A percentile compares a stretch with the other conserved stretches of the same genome.
Conservation (phyloP, 768 basidiomycete genomes). For the Kwoniella heveanensis region DNA sequence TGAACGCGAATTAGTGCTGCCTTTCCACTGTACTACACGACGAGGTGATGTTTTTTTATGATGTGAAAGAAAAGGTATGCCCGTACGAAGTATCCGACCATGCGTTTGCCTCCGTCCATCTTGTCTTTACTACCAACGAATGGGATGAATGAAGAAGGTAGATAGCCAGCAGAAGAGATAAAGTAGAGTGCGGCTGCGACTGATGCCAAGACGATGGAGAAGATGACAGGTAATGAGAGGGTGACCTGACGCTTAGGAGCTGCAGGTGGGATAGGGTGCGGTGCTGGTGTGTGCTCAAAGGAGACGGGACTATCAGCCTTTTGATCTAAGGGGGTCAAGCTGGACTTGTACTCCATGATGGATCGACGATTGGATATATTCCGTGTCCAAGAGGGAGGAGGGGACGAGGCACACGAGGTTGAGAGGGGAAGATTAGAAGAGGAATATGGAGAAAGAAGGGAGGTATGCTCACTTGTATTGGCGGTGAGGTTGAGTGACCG, state of each 20-base stretch:
- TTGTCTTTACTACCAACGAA: not conserved
- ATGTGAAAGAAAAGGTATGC: not conserved
- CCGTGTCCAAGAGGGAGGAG: no score
- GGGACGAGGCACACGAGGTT: no score
- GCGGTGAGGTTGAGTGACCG: not conserved
- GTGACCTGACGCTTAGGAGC: not conserved
- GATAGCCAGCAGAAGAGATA: not conserved
- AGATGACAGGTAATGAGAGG: not conserved
- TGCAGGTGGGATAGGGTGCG: not conserved
- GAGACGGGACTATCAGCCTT: no score
- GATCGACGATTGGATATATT: not conserved
- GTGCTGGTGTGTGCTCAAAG: no score
- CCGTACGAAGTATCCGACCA: slow-evolving; percentile 20
- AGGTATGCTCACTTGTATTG: not conserved
- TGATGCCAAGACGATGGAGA: not conserved
- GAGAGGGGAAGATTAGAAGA: not conserved
- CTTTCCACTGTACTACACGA: no score
- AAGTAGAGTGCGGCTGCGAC: not conserved
- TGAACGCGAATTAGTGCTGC: no score
- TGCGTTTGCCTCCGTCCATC: slow-evolving; percentile 11
- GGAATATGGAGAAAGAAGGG: not conserved
- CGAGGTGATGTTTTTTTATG: no score
- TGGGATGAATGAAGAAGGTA: not conserved
- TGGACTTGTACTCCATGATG: not conserved
- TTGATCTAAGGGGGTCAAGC: not conserved